Base-by-base conservation (phyloP, 1,284 basidiomycete genomes). In the Marasmius tenuissimus region DNA sequence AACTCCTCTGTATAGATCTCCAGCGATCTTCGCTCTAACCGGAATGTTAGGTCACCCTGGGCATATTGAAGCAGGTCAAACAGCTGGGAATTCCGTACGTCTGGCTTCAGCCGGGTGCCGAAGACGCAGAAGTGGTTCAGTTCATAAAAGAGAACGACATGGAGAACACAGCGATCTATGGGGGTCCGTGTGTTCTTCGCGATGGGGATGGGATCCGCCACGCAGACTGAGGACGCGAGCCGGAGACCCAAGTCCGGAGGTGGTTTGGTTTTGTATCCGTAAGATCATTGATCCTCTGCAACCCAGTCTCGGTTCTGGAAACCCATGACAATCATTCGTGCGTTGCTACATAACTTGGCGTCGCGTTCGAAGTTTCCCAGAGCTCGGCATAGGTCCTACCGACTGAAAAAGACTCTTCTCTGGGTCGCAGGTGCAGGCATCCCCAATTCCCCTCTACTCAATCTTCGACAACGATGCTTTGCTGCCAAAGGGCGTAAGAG, bases 31-130 rank as follows among this genome's bases (percentile, higher is more conserved):
- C 35, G 71, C 11, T 42, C 12, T 12, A 6, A 42, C 54, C 6
- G 45, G 2, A 22, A 12, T 33, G n/a, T 33, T 14, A 92, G 88
- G 77, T 93, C 53, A 91, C 91, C 9, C 80, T 91, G 49, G 77
- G 76, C 22, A 67, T 91, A 57, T 75, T 92, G 66, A 77, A 88
- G 69, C 81, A 86, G 62, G 88, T 88, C 8, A 88, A 86, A 70
- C 78, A 80, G 1, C 78, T 88, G 22, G 75, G 77, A 39, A 77
- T 93, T 11, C 86, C 86, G 14, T 81, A 85, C 0, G 77, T 94
- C 52, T 96, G 93, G 93, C 82, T 95, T 42, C 93, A 96, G 73
- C 93, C 93, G 12, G 92, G 93, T 33, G 90, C 92, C 12, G 87
- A 90, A 66, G 87, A 92, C 69, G 83, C 74, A 11, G 65, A 66